Conservation (phyloP, 2,329 filamentous ascomycete species). For the Sporothrix brasiliensis region DNA sequence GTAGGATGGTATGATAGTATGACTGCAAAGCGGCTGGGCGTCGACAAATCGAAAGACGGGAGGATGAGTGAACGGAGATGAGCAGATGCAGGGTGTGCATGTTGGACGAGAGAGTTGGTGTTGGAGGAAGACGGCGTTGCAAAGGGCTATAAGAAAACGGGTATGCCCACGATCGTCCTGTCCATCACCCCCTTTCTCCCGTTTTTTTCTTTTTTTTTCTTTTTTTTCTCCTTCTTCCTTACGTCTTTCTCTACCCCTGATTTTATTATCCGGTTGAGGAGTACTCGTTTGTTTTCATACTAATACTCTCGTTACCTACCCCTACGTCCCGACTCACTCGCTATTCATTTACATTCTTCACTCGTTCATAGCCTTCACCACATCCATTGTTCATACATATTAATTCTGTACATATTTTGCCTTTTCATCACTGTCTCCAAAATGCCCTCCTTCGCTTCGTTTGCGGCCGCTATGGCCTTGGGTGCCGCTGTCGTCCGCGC, state of each 20-base stretch:
- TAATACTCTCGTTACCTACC: not conserved
- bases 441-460: not conserved
- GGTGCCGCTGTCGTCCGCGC: conserved; percentile 50
- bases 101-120: not conserved
- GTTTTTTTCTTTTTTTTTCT: not conserved
- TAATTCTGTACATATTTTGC: not conserved
- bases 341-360: not conserved
- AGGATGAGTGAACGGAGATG: conserved; percentile 4
- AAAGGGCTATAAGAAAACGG: conserved; percentile 20
- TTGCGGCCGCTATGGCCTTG: not conserved
- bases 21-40: not conserved
- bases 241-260: not conserved
- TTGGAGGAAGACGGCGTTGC: not conserved
- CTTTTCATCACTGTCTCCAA: not conserved
- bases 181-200: conserved; percentile 9
- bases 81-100: not conserved
- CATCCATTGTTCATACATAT: not conserved
- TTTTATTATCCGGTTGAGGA: not conserved
- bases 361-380: not conserved
- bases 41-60: conserved; percentile 1
- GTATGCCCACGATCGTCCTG: conserved; percentile 20
- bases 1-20: not conserved
- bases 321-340: not conserved
- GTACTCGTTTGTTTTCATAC: conserved; percentile 6
- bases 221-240: not conserved